These are phyloP conservation scores for Epichloe hybrida DNA, from an alignment of 2,329 filamentous ascomycete species.

Conservation along the genomic window DNA sequence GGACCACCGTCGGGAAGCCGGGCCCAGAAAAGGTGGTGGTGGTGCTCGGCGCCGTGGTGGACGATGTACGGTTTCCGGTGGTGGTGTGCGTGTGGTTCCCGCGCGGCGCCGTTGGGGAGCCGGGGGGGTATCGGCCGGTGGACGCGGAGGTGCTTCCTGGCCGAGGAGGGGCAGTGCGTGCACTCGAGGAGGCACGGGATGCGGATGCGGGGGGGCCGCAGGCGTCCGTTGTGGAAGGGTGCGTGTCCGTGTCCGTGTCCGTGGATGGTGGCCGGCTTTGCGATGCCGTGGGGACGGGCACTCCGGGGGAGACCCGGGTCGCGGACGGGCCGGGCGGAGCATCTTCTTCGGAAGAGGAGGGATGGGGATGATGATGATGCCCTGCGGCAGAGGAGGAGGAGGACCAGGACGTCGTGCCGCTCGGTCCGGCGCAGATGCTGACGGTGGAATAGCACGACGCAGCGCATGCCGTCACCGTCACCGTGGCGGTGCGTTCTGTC, in stretches of 20 bases:
- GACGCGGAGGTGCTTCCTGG: background rate
- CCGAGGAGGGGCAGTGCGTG: background rate
- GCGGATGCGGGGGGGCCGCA: background rate
- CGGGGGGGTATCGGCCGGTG: background rate
- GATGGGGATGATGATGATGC: no score
- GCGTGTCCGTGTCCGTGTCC: background rate
- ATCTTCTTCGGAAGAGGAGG: no score
- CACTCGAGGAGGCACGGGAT: no score
- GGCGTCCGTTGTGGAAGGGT: background rate
- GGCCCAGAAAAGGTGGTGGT: background rate
- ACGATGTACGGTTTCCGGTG: background rate
- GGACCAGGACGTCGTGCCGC: background rate
- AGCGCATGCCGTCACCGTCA: constrained; percentile 20
- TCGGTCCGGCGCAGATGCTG: background rate
- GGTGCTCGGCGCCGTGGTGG: background rate
- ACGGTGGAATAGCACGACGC: constrained; percentile 12
- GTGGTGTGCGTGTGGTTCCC: background rate
- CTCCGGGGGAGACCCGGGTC: no score
- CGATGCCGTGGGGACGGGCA: background rate
- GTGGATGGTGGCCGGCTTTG: background rate
- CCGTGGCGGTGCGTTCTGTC: constrained; percentile 10
- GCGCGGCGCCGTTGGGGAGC: background rate
- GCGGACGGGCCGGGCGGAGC: no score
- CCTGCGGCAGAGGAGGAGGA: no score
- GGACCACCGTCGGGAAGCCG: background rate